Evolutionary conservation across 768 basidiomycete species (phyloP), one percentile per base, ranked within the genome.

Genomic region (Psilocybe tampanensis): DNA sequence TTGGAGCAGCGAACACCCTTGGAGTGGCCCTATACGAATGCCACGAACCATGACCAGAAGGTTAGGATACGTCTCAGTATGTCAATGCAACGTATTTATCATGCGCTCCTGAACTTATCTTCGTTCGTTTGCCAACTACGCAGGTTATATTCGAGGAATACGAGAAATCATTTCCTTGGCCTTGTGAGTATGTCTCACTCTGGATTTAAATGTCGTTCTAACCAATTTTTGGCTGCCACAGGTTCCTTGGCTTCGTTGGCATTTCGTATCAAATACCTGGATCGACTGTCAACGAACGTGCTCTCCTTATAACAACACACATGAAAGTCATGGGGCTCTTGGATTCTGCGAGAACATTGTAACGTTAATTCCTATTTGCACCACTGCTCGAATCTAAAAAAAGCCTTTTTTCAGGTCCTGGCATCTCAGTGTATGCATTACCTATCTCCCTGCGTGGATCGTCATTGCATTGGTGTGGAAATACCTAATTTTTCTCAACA

Each of bases 231-330:
- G 33, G 26, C n/a, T 50, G 29, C 29, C 29, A 21, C 39, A 89
- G 87, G 23, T 92, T 90, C 63, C 71, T 92, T n/a, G 80, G 82
- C 54, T 92, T 83, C 68, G 71, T 90, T 32, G 90, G 90, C 21
- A 86, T 92, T 41, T 78, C 85, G 0, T 92, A 92, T 65, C 91
- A 93, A 60, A 79, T 91, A 1, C 88, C 90, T 9, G 91, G 90
- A 2, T 79, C 86, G 8, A 81, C 88, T 44, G 75, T 85, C 12
- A 78, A 77, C 3, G 91, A 93, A 67, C 78, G 89, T 39, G 86
- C 90, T 0, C 78, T 74, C 52, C 70, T 81, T 13, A 68, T 92
- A 32, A 90, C 91, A 0, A 72, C 82, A 8, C 89, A 92, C 64
- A 83, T 92, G 78, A 86, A 87, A 64, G 89, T 83, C 3, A 92